These are phyloP conservation scores for Colletotrichum sp. DNA, from an alignment of 2,329 filamentous ascomycete genomes.

Conservation along the genomic window DNA sequence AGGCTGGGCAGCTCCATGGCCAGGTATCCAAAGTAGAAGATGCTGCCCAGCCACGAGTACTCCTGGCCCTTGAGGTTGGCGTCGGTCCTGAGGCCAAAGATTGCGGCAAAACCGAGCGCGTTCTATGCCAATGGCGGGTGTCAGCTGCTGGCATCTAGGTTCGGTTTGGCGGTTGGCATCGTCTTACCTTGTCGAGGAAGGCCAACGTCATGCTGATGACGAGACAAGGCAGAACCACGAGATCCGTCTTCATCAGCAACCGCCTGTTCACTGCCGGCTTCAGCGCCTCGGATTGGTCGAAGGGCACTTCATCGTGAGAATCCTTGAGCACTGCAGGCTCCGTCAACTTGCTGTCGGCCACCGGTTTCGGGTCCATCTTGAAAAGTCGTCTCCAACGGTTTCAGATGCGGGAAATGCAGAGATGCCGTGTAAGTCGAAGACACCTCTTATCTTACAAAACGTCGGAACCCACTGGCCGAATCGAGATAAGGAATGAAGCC, in stretches of 20 bases:
- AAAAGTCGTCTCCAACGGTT: background rate
- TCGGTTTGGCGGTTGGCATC: background rate
- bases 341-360: background rate
- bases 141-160: background rate
- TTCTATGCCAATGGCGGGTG: background rate
- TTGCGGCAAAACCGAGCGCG: constrained; percentile 48
- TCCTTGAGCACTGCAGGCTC: background rate
- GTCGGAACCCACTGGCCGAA: background rate
- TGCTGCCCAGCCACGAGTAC: constrained; percentile 62
- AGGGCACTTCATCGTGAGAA: background rate
- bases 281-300: background rate
- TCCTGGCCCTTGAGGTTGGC: constrained; percentile 55
- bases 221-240: constrained; percentile 20
- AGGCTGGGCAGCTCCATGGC: constrained; percentile 63
- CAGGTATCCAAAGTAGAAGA: constrained; percentile 64
- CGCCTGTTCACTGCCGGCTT: constrained; percentile 12
- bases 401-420: background rate
- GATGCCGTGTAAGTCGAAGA: background rate
- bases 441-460: background rate
- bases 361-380: constrained; percentile 3
- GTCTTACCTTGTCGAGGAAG: constrained; percentile 21
- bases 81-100: constrained; percentile 57
- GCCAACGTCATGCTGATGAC: constrained; percentile 24
- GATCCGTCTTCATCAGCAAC: constrained; percentile 22
- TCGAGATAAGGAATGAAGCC: background rate